Percentiles rank a stretch among this genome's conserved stretches.
Conservation (phyloP, 345 rosid species). For the Acer yangbiense region DNA sequence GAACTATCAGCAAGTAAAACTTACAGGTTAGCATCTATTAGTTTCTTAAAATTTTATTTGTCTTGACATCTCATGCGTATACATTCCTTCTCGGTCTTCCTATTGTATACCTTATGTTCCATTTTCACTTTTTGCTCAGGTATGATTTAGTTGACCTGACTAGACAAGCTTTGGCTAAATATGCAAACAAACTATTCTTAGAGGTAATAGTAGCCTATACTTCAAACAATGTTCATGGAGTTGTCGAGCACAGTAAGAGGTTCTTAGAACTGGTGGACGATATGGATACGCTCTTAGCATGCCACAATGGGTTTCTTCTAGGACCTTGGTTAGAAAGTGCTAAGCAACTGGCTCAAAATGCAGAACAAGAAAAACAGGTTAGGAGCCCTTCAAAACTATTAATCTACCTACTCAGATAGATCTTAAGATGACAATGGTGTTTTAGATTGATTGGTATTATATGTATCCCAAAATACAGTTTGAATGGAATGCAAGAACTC, state of each 20-base stretch:
- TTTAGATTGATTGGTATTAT: background rate
- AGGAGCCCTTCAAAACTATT: slow-evolving; percentile 8
- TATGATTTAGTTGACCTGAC: slow-evolving; percentile 70
- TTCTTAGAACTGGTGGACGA: slow-evolving; percentile 63
- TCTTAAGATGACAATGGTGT: background rate
- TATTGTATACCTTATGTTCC: background rate
- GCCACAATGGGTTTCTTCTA: slow-evolving; percentile 65
- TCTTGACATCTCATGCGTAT: background rate
- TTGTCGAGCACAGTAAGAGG: slow-evolving; percentile 36
- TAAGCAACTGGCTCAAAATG: slow-evolving; percentile 50
- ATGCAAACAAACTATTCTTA: slow-evolving; percentile 61
- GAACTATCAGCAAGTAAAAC: slow-evolving; percentile 48
- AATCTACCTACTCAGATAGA: background rate
- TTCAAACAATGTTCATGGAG: slow-evolving; percentile 37
- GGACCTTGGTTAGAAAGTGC: slow-evolving; percentile 84
- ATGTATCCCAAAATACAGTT: slow-evolving; percentile 37
- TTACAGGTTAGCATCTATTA: slow-evolving; percentile 45
- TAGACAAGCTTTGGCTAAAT: slow-evolving; percentile 71
- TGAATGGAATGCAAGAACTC: slow-evolving; percentile 83
- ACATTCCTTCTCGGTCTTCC: background rate
- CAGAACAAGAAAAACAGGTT: slow-evolving; percentile 58
- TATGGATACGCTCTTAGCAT: slow-evolving; percentile 56
- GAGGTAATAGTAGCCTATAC: slow-evolving; percentile 50
- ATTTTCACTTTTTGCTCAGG: slow-evolving; percentile 31
- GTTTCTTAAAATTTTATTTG: background rate